phyloP scores from a whole-genome alignment of 306 rosid species.

The Acacia melanoxylon region DNA sequence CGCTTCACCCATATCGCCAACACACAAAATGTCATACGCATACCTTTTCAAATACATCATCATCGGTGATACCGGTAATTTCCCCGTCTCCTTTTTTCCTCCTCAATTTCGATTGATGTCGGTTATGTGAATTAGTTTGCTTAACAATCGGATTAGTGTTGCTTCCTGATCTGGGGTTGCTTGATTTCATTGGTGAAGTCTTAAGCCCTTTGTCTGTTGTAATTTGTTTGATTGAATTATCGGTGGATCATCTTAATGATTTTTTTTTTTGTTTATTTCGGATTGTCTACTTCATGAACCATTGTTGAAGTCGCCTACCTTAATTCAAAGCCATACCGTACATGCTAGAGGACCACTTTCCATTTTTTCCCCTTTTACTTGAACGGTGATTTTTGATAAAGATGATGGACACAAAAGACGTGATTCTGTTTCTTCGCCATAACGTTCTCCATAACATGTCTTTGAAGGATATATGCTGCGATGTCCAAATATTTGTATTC shows the following conservation, averaged over 20 bases:
- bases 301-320: background rate
- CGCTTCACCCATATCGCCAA: background rate
- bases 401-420: slow-evolving; percentile 11
- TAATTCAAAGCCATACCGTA: background rate
- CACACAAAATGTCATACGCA: slow-evolving; percentile 74
- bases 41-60: slow-evolving; percentile 98
- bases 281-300: background rate
- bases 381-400: slow-evolving; percentile 1
- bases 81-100: background rate
- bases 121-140: background rate
- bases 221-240: background rate
- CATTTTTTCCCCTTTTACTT: background rate
- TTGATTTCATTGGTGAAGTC: background rate
- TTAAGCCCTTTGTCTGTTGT: background rate
- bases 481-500: background rate
- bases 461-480: background rate
- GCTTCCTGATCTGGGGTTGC: slow-evolving; percentile 13
- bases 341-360: background rate
- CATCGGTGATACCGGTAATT: slow-evolving; percentile 97
- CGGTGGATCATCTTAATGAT: background rate
- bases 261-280: background rate
- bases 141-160: background rate
- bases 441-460: background rate
- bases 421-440: background rate
- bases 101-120: background rate